phyloP scores from a whole-genome alignment of 2,329 filamentous ascomycete species.

The Knufia petricola region DNA sequence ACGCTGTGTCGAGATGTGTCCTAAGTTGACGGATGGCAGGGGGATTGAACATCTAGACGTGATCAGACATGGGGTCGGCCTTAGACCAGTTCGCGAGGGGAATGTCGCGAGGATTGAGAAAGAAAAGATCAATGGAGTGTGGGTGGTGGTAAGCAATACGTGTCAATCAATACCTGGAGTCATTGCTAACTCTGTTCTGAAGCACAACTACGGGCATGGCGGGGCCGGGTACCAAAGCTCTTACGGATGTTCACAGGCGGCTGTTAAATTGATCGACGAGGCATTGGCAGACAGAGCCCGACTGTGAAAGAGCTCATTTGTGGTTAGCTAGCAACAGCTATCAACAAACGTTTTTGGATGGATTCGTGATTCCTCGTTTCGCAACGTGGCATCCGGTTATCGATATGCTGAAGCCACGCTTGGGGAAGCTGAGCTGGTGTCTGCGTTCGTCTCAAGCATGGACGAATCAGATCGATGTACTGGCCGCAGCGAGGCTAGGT shows the following conservation, averaged over 20 bases:
- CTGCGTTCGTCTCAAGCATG: no score
- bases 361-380: no score
- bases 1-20: constrained; percentile 56
- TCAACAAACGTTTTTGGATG: no score
- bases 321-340: no score
- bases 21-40: constrained; percentile 53
- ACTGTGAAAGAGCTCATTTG: neutral
- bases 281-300: constrained; percentile 22
- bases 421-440: no score
- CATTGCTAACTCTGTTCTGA: constrained; percentile 30
- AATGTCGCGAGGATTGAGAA: constrained; percentile 70
- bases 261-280: constrained; percentile 57
- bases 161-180: constrained; percentile 39
- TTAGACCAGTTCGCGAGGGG: constrained; percentile 63
- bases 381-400: no score
- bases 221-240: constrained; percentile 54
- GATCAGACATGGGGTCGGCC: constrained; percentile 70
- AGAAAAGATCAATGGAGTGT: constrained; percentile 54
- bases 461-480: no score
- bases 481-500: no score
- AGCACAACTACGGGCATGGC: constrained; percentile 37
- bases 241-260: constrained; percentile 61
- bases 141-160: constrained; percentile 52
- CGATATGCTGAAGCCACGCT: no score
- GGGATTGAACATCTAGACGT: constrained; percentile 65